Base-by-base conservation (phyloP, 768 basidiomycete species). In the Psilocybe cyanescens region DNA sequence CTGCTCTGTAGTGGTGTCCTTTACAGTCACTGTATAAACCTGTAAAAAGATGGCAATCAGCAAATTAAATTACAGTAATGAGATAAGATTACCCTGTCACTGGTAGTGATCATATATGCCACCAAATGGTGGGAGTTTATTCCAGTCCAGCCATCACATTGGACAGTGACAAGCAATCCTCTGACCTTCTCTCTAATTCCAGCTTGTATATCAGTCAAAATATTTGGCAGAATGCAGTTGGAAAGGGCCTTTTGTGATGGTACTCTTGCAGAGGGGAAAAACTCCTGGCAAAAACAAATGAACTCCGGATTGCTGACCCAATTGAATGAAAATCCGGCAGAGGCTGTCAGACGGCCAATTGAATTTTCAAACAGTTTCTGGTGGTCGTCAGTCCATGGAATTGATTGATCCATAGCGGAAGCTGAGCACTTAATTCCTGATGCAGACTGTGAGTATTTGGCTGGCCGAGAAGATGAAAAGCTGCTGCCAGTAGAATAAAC, bases 241-340 rank as follows among this genome's bases (percentile, higher is more conserved):
- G 61, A 51, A 1, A 67, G 33, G 1, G 56, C 48, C 28, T 62
- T 60, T 1, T 59, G 16, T 0, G 66, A 72, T 0, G 70, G 70
- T 14, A 61, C 49, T 49, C 59, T 65, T 4, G 72, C 76, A 2
- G 17, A 35, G n/a, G 8, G 76, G 75, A 16, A 78, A 57, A 78
- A 77, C 2, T 68, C 63, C 16, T 72, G 60, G 47, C 68, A 70
- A 49, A 80, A 68, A 2, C 46, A 29, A 52, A 76, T 57, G 56
- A 68, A 75, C 31, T 75, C 75, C 1, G 71, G 70, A 64, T 78
- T 78, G n/a, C 75, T 71, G 14, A 78, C 72, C 76, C 76, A 80
- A 3, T 67, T 67, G 0, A 79, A 67, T 11, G 77, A 66, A 16
- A 79, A 66, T 0, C 71, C 72, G 35, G 68, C 70, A 11, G 76